A percentile compares a stretch with the other conserved stretches of the same genome.
Evolutionary conservation across 2,329 filamentous ascomycete genomes (phyloP).

Genomic region (Colletotrichum sp.): DNA sequence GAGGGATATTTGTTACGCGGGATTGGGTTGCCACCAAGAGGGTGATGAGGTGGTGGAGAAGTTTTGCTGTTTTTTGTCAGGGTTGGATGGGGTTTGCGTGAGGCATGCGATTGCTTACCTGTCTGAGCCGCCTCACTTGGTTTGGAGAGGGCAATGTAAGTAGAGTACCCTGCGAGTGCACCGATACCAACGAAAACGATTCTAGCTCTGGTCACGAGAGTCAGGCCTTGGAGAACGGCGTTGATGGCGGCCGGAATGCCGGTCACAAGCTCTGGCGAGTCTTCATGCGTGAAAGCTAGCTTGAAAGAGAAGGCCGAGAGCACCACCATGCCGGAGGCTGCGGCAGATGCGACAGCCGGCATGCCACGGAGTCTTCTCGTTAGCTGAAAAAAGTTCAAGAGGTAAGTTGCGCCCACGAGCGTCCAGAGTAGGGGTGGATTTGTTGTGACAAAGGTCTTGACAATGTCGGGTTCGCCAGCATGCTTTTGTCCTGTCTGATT

Average conservation of each 20-base stretch:
- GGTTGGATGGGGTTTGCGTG: not conserved
- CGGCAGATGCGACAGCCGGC: slow-evolving; percentile 44
- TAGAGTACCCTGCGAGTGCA: slow-evolving; percentile 39
- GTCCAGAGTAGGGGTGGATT: slow-evolving; percentile 76
- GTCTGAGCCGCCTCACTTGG: not conserved
- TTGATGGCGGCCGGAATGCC: slow-evolving; percentile 47
- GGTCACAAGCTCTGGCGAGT: slow-evolving; percentile 81
- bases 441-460: slow-evolving; percentile 69
- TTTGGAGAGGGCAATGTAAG: slow-evolving; percentile 40
- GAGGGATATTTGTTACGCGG: slow-evolving; percentile 81
- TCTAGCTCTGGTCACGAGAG: slow-evolving; percentile 54
- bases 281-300: slow-evolving; percentile 83
- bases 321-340: slow-evolving; percentile 46
- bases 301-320: slow-evolving; percentile 80
- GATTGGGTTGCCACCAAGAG: slow-evolving; percentile 89
- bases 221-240: slow-evolving; percentile 44
- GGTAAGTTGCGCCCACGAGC: slow-evolving; percentile 73
- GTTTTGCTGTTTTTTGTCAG: slow-evolving; percentile 31
- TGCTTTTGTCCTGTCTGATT: slow-evolving; percentile 98
- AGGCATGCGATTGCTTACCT: slow-evolving; percentile 13
- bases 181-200: slow-evolving; percentile 55
- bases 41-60: slow-evolving; percentile 73
- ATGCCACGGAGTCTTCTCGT: slow-evolving; percentile 46
- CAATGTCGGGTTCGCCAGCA: slow-evolving; percentile 87
- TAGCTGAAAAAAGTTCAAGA: slow-evolving; percentile 57